Evolutionary conservation across 2,329 filamentous ascomycete genomes (phyloP).

Genomic region (Dactylellina sp.): DNA sequence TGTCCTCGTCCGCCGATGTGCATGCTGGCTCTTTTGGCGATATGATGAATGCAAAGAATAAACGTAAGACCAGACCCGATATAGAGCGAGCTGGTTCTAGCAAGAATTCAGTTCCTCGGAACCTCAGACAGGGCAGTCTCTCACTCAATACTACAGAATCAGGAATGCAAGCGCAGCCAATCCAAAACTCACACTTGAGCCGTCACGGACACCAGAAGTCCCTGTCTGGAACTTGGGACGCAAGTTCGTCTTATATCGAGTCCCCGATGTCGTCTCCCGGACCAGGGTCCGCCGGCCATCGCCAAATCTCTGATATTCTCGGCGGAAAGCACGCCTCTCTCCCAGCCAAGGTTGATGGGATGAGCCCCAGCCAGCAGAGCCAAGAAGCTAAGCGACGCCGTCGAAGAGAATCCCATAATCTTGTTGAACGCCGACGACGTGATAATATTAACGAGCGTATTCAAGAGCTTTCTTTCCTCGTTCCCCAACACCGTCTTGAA

Average conservation of each 20-base stretch:
- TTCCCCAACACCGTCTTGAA: constrained; percentile 90
- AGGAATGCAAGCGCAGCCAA: constrained; percentile 80
- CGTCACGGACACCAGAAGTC: constrained; percentile 80
- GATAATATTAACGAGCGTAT: constrained; percentile 99
- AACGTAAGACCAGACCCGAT: constrained; percentile 59
- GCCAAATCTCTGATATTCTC: constrained; percentile 88
- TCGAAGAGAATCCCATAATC: constrained; percentile 92
- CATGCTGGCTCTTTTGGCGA: constrained; percentile 53
- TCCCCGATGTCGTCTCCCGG: constrained; percentile 87
- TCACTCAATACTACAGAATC: constrained; percentile 79
- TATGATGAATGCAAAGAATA: constrained; percentile 57
- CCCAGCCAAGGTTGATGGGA: constrained; percentile 82
- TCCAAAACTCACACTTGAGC: constrained; percentile 73
- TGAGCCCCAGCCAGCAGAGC: constrained; percentile 72
- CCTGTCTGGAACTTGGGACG: constrained; percentile 82
- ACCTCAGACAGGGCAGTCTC: constrained; percentile 78
- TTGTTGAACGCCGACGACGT: constrained; percentile 91
- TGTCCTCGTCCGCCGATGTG: constrained; percentile 58
- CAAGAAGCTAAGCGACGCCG: constrained; percentile 94
- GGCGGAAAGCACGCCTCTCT: constrained; percentile 89
- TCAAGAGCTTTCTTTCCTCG: constrained; percentile 92
- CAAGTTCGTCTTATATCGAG: constrained; percentile 87
- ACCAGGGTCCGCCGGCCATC: constrained; percentile 67
- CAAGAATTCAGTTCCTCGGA: constrained; percentile 72
- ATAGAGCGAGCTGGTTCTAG: constrained; percentile 52